phyloP scores from a whole-genome alignment of 2,329 filamentous ascomycete genomes.

The Clonostachys byssicola region DNA sequence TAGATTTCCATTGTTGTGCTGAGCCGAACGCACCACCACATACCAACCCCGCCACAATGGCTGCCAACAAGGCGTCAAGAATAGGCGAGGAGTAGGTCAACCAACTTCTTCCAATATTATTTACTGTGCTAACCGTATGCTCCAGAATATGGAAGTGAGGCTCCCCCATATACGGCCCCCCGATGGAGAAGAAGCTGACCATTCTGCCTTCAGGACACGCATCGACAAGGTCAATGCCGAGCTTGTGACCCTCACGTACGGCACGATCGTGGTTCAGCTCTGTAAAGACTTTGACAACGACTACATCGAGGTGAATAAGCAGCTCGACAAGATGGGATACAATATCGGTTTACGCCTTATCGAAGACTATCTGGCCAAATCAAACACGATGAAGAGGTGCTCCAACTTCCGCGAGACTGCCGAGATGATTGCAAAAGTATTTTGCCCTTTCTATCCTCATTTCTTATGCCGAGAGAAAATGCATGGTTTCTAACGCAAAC shows the following conservation, averaged over 20 bases:
- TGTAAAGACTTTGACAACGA: constrained; percentile 95
- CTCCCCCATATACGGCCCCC: neutral
- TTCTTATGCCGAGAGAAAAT: neutral
- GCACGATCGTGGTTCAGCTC: constrained; percentile 92
- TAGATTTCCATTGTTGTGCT: too few relatives aligned
- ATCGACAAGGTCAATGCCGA: constrained; percentile 98
- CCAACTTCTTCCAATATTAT: neutral
- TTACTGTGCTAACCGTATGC: constrained; percentile 3
- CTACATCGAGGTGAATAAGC: constrained; percentile 94
- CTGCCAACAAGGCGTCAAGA: constrained; percentile 56
- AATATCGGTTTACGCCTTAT: constrained; percentile 95
- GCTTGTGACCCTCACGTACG: constrained; percentile 94
- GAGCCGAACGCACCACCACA: neutral
- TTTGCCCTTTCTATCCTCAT: neutral
- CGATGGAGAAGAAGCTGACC: neutral
- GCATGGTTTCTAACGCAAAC: neutral
- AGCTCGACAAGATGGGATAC: constrained; percentile 98
- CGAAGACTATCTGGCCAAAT: constrained; percentile 96
- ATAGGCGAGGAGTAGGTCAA: constrained; percentile 58
- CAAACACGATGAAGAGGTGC: constrained; percentile 83
- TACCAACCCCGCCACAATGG: constrained; percentile 36
- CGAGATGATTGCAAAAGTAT: constrained; percentile 90
- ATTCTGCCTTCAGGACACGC: constrained; percentile 62
- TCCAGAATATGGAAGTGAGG: constrained; percentile 84
- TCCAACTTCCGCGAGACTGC: constrained; percentile 93